phyloP scores from a whole-genome alignment of 108 stramenopile genomes.

The Phaeodactylum tricornutum region DNA sequence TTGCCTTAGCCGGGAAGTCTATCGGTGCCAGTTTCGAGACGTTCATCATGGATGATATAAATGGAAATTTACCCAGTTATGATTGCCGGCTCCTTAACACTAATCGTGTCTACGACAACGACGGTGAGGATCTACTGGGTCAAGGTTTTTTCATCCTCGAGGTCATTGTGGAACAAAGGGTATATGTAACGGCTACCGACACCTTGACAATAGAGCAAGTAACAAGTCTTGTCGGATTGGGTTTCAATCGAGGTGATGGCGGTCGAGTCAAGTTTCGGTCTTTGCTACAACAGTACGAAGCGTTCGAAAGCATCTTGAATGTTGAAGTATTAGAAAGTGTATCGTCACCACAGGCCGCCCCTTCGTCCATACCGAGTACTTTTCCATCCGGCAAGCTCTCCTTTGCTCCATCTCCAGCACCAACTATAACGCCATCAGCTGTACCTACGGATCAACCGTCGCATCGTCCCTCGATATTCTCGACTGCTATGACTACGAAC shows the following conservation, averaged over 20 bases:
- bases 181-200: not conserved
- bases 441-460: too few species aligned
- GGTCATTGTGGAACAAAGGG: not conserved
- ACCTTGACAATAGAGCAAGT: not conserved
- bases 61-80: not conserved
- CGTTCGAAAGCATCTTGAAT: not conserved
- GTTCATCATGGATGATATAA: not conserved
- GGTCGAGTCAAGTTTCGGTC: slow-evolving; percentile 1
- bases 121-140: not conserved
- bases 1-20: not conserved
- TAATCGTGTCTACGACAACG: not conserved
- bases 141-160: not conserved
- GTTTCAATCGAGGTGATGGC: not conserved
- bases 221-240: not conserved
- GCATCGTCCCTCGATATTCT: too few species aligned
- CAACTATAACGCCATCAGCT: too few species aligned
- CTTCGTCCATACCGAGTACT: too few species aligned
- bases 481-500: too few species aligned
- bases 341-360: too few species aligned
- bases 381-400: too few species aligned
- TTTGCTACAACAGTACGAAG: not conserved
- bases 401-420: too few species aligned
- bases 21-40: not conserved
- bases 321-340: slow-evolving; percentile 3
- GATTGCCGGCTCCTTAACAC: not conserved